phyloP scores from a whole-genome alignment of 257 asterid genomes.

The Galeopsis tetrahit region DNA sequence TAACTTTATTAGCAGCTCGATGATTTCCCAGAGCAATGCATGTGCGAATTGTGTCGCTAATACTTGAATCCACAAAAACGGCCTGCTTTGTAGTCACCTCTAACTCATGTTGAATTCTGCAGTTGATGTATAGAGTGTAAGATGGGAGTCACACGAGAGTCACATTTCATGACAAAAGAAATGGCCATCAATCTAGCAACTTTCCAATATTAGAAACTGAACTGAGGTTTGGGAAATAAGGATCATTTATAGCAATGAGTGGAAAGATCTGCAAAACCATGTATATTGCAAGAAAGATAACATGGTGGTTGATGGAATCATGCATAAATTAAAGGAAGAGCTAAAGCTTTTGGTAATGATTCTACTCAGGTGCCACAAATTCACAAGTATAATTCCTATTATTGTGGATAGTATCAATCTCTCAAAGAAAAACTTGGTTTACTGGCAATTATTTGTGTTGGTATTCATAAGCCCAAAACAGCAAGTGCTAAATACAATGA shows the following conservation, averaged over 20 bases:
- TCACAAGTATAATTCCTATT: neutral
- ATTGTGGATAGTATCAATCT: neutral
- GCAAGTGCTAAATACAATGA: constrained; percentile 11
- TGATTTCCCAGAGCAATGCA: constrained; percentile 91
- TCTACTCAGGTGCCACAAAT: neutral
- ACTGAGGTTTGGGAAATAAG: constrained; percentile 2
- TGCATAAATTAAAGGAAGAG: neutral
- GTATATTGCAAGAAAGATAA: constrained; percentile 1
- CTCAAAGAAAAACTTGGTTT: neutral
- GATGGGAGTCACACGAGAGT: constrained; percentile 22
- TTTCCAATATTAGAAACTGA: constrained; percentile 5
- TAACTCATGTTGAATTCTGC: constrained; percentile 86
- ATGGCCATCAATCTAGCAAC: constrained; percentile 5
- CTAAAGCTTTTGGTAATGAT: neutral
- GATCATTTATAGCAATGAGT: constrained; percentile 9
- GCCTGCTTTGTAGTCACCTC: constrained; percentile 88
- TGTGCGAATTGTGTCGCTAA: constrained; percentile 95
- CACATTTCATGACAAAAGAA: constrained; percentile 6
- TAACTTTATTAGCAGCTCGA: constrained; percentile 80
- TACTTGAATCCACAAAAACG: constrained; percentile 92
- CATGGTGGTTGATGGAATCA: constrained; percentile 23
- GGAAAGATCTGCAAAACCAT: constrained; percentile 11
- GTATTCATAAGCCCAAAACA: constrained; percentile 16
- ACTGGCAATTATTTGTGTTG: constrained; percentile 24
- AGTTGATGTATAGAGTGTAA: constrained; percentile 29